Evolutionary conservation across 768 basidiomycete species (phyloP), one percentile per base, ranked within the genome.

Genomic region (Auricularia sp.): DNA sequence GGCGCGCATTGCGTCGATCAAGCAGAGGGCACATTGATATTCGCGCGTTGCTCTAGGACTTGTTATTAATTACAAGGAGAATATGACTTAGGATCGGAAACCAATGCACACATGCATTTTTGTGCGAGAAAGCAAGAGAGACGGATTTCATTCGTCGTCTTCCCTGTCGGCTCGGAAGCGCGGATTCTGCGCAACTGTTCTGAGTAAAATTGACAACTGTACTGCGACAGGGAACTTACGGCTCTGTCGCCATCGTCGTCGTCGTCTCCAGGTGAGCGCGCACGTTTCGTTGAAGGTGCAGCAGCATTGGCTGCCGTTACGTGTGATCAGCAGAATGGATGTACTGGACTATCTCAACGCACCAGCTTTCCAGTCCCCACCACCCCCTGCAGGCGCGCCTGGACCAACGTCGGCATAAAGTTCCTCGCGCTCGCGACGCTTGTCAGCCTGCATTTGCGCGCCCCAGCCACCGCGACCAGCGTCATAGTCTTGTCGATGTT

Each of bases 401-500:
- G 88, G 88, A 14, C 85, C 89, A 1, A 83, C 85, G 69, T 94
- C 92, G 2, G 82, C 82, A 74, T 95, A 96, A 16, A 93, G 85
- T 72, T 91, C 90, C 73, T 94, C 92, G 43, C 90, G 87, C 71
- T 91, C 87, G 68, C 85, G 82, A 72, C 90, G 81, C 69, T 93
- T 80, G 69, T 91, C 88, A 44, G 85, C 80, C 71, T 93, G 90
- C 3, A 89, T 86, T 67, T 91, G 91, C 4, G 92, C 93, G 69
- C 92, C 93, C 91, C 90, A 95, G 43, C 91, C 92, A 61, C 97
- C 97, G 61, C 97, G 85, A 39, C 97, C 97, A 64, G 93, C 88
- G 73, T 98, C 94, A 72, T 95, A 99, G 74, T 98, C 96, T 72
- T 95, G 88, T 67, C 97, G 79, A 73, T 97, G 97, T 72, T 99